Evolutionary conservation across 495 filamentous ascomycete species (phyloP), one percentile per base, ranked within the genome.

Genomic region (Clohesyomyces aquaticus): DNA sequence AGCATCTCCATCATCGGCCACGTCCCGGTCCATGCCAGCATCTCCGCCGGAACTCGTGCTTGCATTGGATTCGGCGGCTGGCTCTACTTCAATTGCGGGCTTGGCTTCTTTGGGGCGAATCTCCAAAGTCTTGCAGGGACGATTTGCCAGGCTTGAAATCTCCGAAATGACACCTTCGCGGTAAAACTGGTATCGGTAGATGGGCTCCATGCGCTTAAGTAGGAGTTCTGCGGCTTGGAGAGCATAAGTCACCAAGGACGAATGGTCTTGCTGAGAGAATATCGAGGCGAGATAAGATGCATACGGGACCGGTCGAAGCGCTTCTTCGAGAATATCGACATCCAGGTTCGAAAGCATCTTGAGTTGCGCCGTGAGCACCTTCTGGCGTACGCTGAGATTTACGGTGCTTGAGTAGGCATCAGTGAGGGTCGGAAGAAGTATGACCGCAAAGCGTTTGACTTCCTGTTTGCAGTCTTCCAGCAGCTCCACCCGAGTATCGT

Each of bases 301-400:
- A 75, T 98, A 99, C 3, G 94, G 89, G 4, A 98, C 91, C 11
- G 89, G 81, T n/a, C 89, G 89, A 18, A 99, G 77, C 41, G 94
- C 88, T 53, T 96, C 93, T 59, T 90, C 84, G 14, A 99, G 82
- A 46, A 99, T 89, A 35, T 82, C 80, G 11, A 83, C 81, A 69
- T 97, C 93, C 19, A 98, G 71, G 66, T 96, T 96, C n/a, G 92
- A 96, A 12, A 99, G 83, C 92, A 99, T 98, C 78, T 98, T 97
- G 28, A 98, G 79, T 67, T 99, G 95, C 19, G 95, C 94, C 28
- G 86, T 89, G 43, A 99, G 81, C 18, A 98, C 95, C 78, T 95
- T 97, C 69, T 98, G 91, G n/a, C 95, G 91, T 16, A 99, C 95
- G 51, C 82, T 89, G n/a, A 98, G 79, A 72, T 99, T 99, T 59